Evolutionary conservation across 768 basidiomycete species (phyloP).

Genomic region (Nidula microcarpa): DNA sequence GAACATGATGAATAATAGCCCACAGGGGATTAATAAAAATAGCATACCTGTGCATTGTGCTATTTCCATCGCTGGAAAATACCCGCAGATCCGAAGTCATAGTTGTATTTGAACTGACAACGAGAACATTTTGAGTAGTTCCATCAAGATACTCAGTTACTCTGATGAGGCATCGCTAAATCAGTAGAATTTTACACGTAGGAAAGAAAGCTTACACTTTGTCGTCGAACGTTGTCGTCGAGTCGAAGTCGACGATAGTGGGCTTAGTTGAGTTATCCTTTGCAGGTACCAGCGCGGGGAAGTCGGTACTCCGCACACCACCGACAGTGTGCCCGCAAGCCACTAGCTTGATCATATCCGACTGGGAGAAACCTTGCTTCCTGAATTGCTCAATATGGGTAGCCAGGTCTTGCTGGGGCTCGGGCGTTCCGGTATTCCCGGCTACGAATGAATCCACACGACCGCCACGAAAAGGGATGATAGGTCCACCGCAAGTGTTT

Average conservation of each 20-base stretch:
- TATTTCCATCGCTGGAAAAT: slow-evolving; percentile 34
- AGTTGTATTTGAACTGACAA: slow-evolving; percentile 26
- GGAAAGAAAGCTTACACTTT: slow-evolving; percentile 22
- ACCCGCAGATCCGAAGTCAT: slow-evolving; percentile 35
- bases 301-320: slow-evolving; percentile 36
- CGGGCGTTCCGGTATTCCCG: slow-evolving; percentile 35
- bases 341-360: slow-evolving; percentile 42
- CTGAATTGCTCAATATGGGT: slow-evolving; percentile 31
- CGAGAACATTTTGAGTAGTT: slow-evolving; percentile 34
- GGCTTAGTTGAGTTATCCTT: slow-evolving; percentile 13
- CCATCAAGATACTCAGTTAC: slow-evolving; percentile 36
- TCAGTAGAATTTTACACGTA: neutral
- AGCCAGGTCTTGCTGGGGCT: slow-evolving; percentile 32
- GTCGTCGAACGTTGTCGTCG: slow-evolving; percentile 30
- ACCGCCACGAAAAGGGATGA: slow-evolving; percentile 37
- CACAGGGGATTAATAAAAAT: neutral
- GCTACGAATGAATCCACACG: slow-evolving; percentile 35
- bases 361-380: slow-evolving; percentile 32
- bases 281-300: slow-evolving; percentile 31
- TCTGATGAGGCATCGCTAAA: slow-evolving; percentile 14
- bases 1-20: neutral
- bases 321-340: slow-evolving; percentile 46
- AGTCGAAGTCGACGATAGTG: slow-evolving; percentile 25
- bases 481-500: slow-evolving; percentile 40
- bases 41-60: slow-evolving; percentile 34